A percentile compares a stretch with the other conserved stretches of the same genome.
Evolutionary conservation across 202 grass and related monocot species (phyloP).

Genomic region (Schoenoplectus tabernaemontani): DNA sequence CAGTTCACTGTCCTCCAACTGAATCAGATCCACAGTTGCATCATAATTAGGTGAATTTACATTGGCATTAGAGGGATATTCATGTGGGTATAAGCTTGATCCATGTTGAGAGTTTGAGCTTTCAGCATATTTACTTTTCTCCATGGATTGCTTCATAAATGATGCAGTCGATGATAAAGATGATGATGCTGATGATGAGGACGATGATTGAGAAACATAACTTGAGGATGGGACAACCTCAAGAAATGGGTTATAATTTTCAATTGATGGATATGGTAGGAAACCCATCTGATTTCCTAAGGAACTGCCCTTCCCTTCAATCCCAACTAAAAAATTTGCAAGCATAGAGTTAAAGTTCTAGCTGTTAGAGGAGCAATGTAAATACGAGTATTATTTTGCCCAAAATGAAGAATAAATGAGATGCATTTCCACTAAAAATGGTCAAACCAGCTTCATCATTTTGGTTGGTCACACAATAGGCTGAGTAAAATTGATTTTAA

Average conservation of each 20-base stretch:
- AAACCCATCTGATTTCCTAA: slow-evolving; percentile 10
- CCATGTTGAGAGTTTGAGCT: slow-evolving; percentile 16
- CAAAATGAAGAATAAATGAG: not conserved
- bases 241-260: slow-evolving; percentile 11
- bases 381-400: not conserved
- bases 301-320: slow-evolving; percentile 1
- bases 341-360: not conserved
- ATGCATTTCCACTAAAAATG: not conserved
- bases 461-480: not conserved
- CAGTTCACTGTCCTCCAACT: slow-evolving; percentile 18
- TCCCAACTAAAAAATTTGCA: slow-evolving; percentile 14
- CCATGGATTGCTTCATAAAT: slow-evolving; percentile 3
- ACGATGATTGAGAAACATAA: slow-evolving; percentile 8
- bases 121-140: slow-evolving; percentile 10
- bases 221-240: slow-evolving; percentile 18
- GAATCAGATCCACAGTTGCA: slow-evolving; percentile 6
- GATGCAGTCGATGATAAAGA: slow-evolving; percentile 4
- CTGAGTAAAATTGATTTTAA: not conserved
- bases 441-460: not conserved
- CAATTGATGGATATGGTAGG: slow-evolving; percentile 12
- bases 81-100: not conserved
- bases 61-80: slow-evolving; percentile 1
- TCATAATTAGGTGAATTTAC: slow-evolving; percentile 14
- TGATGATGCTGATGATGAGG: not conserved
- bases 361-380: not conserved